Evolutionary conservation across 2,329 filamentous ascomycete species (phyloP), one percentile per base, ranked within the genome.

Genomic region (Cladosporium sp.): DNA sequence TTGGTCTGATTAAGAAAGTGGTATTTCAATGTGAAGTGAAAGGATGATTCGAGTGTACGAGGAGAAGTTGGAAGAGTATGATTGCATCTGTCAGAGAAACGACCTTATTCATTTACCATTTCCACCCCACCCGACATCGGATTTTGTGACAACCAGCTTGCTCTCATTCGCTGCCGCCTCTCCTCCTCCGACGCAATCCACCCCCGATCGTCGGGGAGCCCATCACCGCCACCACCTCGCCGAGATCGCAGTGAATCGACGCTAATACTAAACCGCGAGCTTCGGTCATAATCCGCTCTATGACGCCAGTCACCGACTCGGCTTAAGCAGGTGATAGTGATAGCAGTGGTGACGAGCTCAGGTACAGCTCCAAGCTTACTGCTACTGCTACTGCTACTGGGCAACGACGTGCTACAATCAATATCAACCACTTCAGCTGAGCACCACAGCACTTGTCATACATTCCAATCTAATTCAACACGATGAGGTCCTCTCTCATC

Each of bases 401-500:
- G 56, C 46, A 36, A 51, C 28, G n/a, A 51, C 43, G 57, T 39
- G 39, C 34, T 21, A n/a, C 39, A 48, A 28, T 26, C 39, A 32
- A 48, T 28, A 32, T 21, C 39, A 8, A 23, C 26, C n/a, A 16
- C 16, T 59, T 28, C 56, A 34, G 34, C 34, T 14, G 18, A 6
- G 48, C 57, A 32, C 16, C 36, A 28, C 23, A 26, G 25, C 23
- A 11, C 18, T 16, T 57, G 32, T 21, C 18, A 23, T 16, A 14
- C 28, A 21, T 3, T 16, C 54, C 23, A 13, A 21, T 8, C 28
- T 30, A 23, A 21, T 26, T 18, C 67, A 14, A 39, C 26, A 25
- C 11, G 13, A 73, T 73, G 71, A 73, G 70, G 69, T 64, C 71
- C 11, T 60, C 65, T 23, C 16, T 63, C 51, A 61, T 69, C 26